Evolutionary conservation across 345 rosid species (phyloP), one percentile per base, ranked within the genome.

Genomic region (Euclidium syriacum): DNA sequence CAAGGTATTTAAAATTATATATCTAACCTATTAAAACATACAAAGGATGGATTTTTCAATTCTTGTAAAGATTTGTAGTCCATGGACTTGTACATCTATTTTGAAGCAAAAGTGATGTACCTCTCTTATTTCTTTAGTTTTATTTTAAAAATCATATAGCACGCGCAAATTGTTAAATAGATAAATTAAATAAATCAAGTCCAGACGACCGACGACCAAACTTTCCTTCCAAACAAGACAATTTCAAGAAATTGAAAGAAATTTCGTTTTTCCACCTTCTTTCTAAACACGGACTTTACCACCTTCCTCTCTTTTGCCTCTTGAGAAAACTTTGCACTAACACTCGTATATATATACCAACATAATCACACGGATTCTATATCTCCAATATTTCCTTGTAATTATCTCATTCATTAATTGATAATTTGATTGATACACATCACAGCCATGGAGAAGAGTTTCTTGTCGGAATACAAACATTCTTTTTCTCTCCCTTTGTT

Each of bases 361-460:
- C 34, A 22, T 6, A n/a, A 1, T 6, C 12, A 44, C 56, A 46
- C 20, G 54, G 1, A 55, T 65, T 54, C 15, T 46, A 42, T 54
- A 52, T 53, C 54, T 54, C 18, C 24, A 63, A 39, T 5, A 62
- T 49, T 20, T 50, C 40, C 46, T 40, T 42, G 23, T 5, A 10
- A 19, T 18, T 50, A 0, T 25, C 26, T 24, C 4, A 39, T 51
- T 64, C 60, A 52, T 51, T 61, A 32, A 35, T 19, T 51, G 0
- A 26, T 18, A 18, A 3, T 3, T 27, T 3, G 3, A 29, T 9
- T 29, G n/a, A n/a, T n/a, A n/a, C n/a, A n/a, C n/a, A n/a, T 61
- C 10, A 35, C 52, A 52, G 39, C 72, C 4, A 63, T 71, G 86
- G 75, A 76, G 41, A 73, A 75, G 60, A 66, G 77, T 46, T 41